Evolutionary conservation across 495 filamentous ascomycete genomes (phyloP).

Genomic region (Talaromyces stipitatus): DNA sequence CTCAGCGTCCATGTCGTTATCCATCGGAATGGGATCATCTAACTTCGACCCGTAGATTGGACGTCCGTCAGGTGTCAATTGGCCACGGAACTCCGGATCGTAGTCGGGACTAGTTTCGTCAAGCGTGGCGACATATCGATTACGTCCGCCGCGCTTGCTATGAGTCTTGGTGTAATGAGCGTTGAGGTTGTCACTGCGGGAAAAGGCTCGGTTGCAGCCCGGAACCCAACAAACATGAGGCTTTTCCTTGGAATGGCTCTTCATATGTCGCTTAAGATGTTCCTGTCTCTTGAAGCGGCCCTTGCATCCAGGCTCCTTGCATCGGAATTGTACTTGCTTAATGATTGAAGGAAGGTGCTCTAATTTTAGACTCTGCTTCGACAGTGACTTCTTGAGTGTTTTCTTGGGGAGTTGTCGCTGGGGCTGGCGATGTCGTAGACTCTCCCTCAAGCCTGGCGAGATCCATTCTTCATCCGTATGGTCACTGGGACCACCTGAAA

Average conservation of each 20-base stretch:
- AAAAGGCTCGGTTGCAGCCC: conserved; percentile 37
- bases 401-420: conserved; percentile 31
- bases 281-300: conserved; percentile 53
- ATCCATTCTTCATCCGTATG: conserved; percentile 32
- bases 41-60: conserved; percentile 34
- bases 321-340: conserved; percentile 41
- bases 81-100: conserved; percentile 39
- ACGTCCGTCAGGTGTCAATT: conserved; percentile 34
- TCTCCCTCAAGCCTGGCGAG: conserved; percentile 31
- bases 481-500: conserved; percentile 27
- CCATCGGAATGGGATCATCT: conserved; percentile 25
- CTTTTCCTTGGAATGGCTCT: conserved; percentile 49
- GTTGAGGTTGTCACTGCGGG: conserved; percentile 41
- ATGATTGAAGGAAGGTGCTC: conserved; percentile 35
- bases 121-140: conserved; percentile 39
- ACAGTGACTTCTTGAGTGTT: conserved; percentile 28
- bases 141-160: conserved; percentile 41
- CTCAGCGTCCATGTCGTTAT: conserved; percentile 4
- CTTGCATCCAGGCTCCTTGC: conserved; percentile 40
- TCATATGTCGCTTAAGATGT: conserved; percentile 57
- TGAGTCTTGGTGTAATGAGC: conserved; percentile 43
- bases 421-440: conserved; percentile 16
- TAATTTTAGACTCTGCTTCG: conserved; percentile 30
- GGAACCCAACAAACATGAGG: conserved; percentile 44
- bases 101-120: conserved; percentile 38